Evolutionary conservation across 176 grass and related monocot species (phyloP).

Genomic region (Carex littledalei): DNA sequence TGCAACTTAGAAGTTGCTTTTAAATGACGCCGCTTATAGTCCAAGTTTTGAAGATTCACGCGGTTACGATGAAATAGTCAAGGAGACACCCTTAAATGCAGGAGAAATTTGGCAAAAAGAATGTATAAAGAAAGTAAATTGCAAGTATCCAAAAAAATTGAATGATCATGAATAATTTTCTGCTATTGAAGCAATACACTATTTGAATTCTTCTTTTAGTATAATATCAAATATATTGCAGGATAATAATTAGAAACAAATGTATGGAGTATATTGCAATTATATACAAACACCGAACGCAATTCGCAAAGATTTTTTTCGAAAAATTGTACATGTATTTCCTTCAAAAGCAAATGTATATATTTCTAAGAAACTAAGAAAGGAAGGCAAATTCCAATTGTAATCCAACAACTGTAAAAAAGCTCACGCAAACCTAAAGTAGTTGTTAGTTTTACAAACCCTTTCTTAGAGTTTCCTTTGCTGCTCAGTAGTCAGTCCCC

Average conservation of each 20-base stretch:
- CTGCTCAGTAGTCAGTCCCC: not conserved
- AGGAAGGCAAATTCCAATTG: conserved; percentile 2
- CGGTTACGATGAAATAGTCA: not conserved
- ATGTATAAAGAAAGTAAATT: not conserved
- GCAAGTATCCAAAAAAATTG: not conserved
- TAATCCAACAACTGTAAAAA: not conserved
- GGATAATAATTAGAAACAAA: not conserved
- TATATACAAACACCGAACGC: not conserved
- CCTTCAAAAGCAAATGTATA: not conserved
- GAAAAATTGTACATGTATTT: not conserved
- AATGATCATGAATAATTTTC: not conserved
- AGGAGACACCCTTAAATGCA: not conserved
- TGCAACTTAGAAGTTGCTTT: not conserved
- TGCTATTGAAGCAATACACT: not conserved
- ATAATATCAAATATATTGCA: not conserved
- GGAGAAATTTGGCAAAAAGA: not conserved
- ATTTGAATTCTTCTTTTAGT: not conserved
- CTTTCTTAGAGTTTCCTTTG: not conserved
- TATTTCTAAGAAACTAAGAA: not conserved
- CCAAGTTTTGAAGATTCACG: not conserved
- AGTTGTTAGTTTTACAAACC: not conserved
- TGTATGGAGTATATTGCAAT: not conserved
- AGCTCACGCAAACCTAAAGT: not conserved
- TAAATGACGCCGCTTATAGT: not conserved
- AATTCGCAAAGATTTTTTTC: conserved; percentile 10